phyloP scores from a whole-genome alignment of 2,329 filamentous ascomycete species.

The Monilinia aucupariae region DNA sequence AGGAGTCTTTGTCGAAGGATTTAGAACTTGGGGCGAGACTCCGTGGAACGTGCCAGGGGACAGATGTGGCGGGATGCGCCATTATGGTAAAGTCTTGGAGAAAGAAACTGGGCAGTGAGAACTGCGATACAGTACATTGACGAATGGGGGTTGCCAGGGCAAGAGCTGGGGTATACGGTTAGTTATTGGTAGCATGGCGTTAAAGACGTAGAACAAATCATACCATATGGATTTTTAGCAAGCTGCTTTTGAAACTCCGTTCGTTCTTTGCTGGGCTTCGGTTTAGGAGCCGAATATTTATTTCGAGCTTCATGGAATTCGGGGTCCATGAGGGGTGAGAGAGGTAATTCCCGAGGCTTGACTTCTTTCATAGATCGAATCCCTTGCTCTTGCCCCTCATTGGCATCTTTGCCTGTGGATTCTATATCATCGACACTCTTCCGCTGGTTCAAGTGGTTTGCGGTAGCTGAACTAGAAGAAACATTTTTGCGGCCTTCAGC shows the following conservation, averaged over 20 bases:
- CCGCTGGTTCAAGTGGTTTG: neutral
- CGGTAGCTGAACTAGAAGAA: neutral
- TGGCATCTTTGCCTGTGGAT: neutral
- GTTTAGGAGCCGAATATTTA: conserved; percentile 28
- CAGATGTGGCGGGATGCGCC: conserved; percentile 47
- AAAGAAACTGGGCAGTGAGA: conserved; percentile 54
- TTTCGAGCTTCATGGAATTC: conserved; percentile 36
- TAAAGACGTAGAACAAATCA: neutral
- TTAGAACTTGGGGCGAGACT: conserved; percentile 28
- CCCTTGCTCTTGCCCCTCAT: neutral
- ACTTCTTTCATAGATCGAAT: neutral
- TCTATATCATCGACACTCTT: neutral
- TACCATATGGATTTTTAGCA: conserved; percentile 54
- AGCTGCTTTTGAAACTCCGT: conserved; percentile 51
- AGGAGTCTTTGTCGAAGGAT: neutral
- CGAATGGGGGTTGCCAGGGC: conserved; percentile 58
- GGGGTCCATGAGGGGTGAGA: conserved; percentile 46
- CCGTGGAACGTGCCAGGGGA: conserved; percentile 53
- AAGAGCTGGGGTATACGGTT: conserved; percentile 36
- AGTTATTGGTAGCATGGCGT: neutral
- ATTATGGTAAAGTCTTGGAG: conserved; percentile 56
- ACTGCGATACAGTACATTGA: conserved; percentile 45
- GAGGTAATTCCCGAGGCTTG: conserved; percentile 35
- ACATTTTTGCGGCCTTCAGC: neutral
- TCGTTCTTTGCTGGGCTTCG: conserved; percentile 37